Evolutionary conservation across 768 basidiomycete genomes (phyloP).

Genomic region (Coprinopsis marcescibilis): DNA sequence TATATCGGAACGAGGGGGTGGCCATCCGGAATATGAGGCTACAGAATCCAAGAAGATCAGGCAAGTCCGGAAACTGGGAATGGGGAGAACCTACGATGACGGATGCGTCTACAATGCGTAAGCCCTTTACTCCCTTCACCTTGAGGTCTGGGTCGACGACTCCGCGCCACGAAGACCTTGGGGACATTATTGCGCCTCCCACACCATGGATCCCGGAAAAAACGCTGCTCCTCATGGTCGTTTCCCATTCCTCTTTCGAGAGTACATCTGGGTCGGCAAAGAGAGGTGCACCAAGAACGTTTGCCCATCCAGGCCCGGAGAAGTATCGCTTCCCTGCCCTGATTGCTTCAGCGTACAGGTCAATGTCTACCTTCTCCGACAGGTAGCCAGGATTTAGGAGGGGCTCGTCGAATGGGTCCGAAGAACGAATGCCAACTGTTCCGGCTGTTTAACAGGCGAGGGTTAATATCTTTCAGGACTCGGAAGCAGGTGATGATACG

Average conservation of each 20-base stretch:
- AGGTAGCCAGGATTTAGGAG: neutral
- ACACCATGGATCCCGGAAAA: slow-evolving; percentile 23
- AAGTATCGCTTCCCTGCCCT: slow-evolving; percentile 1
- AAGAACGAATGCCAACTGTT: no score
- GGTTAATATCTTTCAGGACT: no score
- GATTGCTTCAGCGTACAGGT: neutral
- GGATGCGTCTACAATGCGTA: slow-evolving; percentile 33
- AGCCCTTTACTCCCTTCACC: slow-evolving; percentile 26
- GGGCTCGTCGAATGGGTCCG: no score
- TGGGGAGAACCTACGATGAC: slow-evolving; percentile 23
- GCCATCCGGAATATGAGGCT: slow-evolving; percentile 20
- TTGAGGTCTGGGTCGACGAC: slow-evolving; percentile 30
- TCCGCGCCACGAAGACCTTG: slow-evolving; percentile 17
- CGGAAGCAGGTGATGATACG: no score
- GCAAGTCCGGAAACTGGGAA: neutral
- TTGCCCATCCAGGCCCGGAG: slow-evolving; percentile 3
- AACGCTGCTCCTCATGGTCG: slow-evolving; percentile 15
- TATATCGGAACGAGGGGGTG: slow-evolving; percentile 25
- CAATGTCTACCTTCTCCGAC: neutral
- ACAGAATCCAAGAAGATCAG: neutral
- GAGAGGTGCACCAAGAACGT: neutral
- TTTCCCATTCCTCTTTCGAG: neutral
- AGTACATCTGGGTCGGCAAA: neutral
- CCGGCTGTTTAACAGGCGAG: no score
- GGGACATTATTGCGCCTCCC: slow-evolving; percentile 26